These are phyloP conservation scores for Globisporangium okanoganense DNA, from an alignment of 352 stramenopile species.

Conservation along the genomic window DNA sequence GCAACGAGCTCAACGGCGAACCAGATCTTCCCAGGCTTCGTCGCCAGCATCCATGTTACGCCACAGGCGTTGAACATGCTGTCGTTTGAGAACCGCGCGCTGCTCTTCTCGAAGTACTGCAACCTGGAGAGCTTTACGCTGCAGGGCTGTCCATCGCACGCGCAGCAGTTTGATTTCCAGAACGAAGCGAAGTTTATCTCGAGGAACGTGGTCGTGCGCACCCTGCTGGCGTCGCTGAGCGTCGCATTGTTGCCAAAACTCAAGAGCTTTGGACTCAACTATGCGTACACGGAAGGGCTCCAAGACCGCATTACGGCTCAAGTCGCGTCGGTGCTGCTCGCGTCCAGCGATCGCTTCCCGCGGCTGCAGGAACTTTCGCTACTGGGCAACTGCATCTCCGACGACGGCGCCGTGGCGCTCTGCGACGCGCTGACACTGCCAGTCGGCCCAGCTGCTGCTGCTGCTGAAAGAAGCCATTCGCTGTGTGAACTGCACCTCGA, in stretches of 20 bases:
- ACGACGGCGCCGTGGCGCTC: conserved; percentile 37
- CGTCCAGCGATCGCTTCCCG: conserved; percentile 27
- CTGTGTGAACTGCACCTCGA: conserved; percentile 29
- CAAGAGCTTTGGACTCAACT: conserved; percentile 26
- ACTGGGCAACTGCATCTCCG: conserved; percentile 52
- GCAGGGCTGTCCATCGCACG: conserved; percentile 20
- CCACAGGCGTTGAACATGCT: conserved; percentile 23
- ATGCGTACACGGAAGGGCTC: conserved; percentile 46
- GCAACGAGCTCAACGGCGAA: conserved; percentile 28
- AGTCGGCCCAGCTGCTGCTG: conserved; percentile 5
- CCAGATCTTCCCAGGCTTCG: conserved; percentile 29
- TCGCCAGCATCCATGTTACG: conserved; percentile 31
- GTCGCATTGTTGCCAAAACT: conserved; percentile 26
- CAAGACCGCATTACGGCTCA: conserved; percentile 44
- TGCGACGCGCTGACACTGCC: conserved; percentile 22
- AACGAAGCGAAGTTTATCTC: conserved; percentile 28
- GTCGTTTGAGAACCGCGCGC: conserved; percentile 7
- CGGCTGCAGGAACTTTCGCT: conserved; percentile 31
- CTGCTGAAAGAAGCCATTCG: neutral
- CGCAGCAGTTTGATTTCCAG: conserved; percentile 46
- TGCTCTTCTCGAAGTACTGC: conserved; percentile 36
- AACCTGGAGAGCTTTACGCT: conserved; percentile 39
- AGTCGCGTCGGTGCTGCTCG: conserved; percentile 28
- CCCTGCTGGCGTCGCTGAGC: conserved; percentile 26
- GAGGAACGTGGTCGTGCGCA: conserved; percentile 38